These are phyloP conservation scores for Pilaira anomala DNA, from an alignment of 192 early-diverging fungal species.

Conservation along the genomic window DNA sequence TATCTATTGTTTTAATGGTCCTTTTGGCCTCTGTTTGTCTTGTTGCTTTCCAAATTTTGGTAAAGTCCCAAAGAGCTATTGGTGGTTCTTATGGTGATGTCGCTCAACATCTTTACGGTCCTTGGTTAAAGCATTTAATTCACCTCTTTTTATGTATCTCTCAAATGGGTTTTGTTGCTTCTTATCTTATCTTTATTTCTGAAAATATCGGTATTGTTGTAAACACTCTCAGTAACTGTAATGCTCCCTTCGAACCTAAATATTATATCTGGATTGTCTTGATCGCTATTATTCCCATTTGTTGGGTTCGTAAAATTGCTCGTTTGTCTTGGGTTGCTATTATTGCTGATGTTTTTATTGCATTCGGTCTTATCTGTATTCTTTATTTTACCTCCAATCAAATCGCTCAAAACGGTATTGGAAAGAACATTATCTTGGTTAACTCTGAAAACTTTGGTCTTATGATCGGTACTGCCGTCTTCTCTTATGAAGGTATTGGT, in stretches of 20 bases:
- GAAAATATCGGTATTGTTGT: constrained; percentile 73
- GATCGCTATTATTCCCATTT: constrained; percentile 63
- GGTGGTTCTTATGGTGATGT: constrained; percentile 61
- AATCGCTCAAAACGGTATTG: constrained; percentile 51
- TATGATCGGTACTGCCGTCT: constrained; percentile 66
- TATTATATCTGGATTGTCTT: constrained; percentile 73
- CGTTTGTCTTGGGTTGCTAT: constrained; percentile 51
- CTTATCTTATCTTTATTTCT: constrained; percentile 85
- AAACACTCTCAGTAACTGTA: constrained; percentile 62
- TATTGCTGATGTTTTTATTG: constrained; percentile 72
- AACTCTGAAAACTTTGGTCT: constrained; percentile 62
- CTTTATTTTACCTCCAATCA: constrained; percentile 50
- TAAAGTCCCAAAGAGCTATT: constrained; percentile 44
- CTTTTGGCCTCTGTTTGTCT: constrained; percentile 56
- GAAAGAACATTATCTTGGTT: constrained; percentile 48
- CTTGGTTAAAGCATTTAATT: constrained; percentile 15
- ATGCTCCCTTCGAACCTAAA: constrained; percentile 53
- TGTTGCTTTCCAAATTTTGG: constrained; percentile 45
- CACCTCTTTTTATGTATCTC: constrained; percentile 56
- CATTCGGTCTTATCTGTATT: constrained; percentile 64
- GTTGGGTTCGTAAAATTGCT: constrained; percentile 62
- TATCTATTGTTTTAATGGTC: constrained; percentile 57
- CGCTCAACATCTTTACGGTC: constrained; percentile 45
- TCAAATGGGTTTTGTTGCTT: constrained; percentile 83
- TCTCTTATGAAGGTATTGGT: constrained; percentile 47